Base-by-base conservation (phyloP, 2,329 filamentous ascomycete genomes). In the Xenosphaeropsis pyriputrescens region DNA sequence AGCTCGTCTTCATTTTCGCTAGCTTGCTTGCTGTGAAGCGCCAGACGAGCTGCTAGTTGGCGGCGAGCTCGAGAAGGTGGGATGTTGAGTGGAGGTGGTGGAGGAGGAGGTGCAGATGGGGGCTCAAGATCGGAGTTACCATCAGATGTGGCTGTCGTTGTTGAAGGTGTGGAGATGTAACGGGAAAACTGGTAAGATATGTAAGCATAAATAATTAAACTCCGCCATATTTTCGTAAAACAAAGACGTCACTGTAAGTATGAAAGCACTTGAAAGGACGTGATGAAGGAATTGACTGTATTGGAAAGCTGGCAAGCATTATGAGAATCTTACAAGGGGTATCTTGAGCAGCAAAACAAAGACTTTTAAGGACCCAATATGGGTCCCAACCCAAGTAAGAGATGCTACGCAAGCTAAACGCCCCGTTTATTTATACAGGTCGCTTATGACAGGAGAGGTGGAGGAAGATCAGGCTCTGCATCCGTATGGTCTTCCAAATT, bases 31-130 rank as follows among this genome's bases (percentile, higher is more conserved):
- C 77, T 74, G 46, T 85, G 81, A 59, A 81, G 73, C 2, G 84
- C 74, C 51, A 96, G 68, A 11, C 88, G 76, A 11, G 84, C 83
- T n/a, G 86, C 88, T n/a, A 96, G 72, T 57, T 93, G 85, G 39
- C 85, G 70, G 36, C 89, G 76, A 6, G 89, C 89, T 37, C 89
- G 76, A 6, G 85, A 93, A 2, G 89, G 88, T 1, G 83, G 79
- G 29, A 89, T 77, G 55, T 89, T 91, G 51, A 94, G 66, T 11
- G 86, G 85, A 22, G 83, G 79, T 16, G 76, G 82, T n/a, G 80
- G 79, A 1, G 74, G 70, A 2, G 72, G 73, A 2, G 73, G 72
- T 6, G 72, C 68, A 11, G 71, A 73, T 2, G 70, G 74, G 34
- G 70, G 72, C 40, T 68, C 65, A 47, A 73, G 57, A 37, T 53